These are phyloP conservation scores for Geranium rotundifolium DNA, from an alignment of 345 rosid genomes.

Conservation along the genomic window DNA sequence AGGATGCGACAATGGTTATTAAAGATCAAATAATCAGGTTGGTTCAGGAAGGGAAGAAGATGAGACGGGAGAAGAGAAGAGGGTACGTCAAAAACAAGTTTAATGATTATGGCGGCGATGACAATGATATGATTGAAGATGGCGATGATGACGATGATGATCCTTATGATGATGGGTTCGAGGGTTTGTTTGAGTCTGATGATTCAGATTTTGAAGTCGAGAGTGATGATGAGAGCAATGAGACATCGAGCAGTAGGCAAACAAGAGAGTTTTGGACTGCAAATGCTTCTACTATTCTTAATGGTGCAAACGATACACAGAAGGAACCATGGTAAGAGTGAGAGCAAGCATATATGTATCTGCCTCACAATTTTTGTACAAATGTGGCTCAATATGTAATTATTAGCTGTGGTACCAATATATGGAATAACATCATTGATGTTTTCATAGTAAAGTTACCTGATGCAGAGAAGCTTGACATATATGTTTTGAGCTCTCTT, in stretches of 20 bases:
- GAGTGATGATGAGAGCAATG: slow-evolving; percentile 8
- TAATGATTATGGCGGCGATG: slow-evolving; percentile 10
- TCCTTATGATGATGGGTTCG: slow-evolving; percentile 60
- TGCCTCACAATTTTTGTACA: too few relatives aligned
- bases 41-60: slow-evolving; percentile 52
- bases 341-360: too few relatives aligned
- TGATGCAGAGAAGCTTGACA: too few relatives aligned
- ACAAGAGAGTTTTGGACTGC: slow-evolving; percentile 47
- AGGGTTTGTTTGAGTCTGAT: slow-evolving; percentile 51
- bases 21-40: slow-evolving; percentile 49
- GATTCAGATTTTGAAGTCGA: slow-evolving; percentile 41
- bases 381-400: too few relatives aligned
- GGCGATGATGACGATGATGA: slow-evolving; percentile 13
- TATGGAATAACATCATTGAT: too few relatives aligned
- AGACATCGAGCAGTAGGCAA: slow-evolving; percentile 10
- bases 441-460: too few relatives aligned
- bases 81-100: slow-evolving; percentile 7
- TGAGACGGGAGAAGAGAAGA: slow-evolving; percentile 52
- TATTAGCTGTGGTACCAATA: too few relatives aligned
- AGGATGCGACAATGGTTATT: slow-evolving; percentile 36
- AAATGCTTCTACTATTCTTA: slow-evolving; percentile 14
- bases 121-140: slow-evolving; percentile 10
- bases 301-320: slow-evolving; percentile 5
- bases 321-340: too few relatives aligned
- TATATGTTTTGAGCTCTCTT: too few relatives aligned